phyloP scores from a whole-genome alignment of 345 rosid genomes.

The Eucalyptus victrix region DNA sequence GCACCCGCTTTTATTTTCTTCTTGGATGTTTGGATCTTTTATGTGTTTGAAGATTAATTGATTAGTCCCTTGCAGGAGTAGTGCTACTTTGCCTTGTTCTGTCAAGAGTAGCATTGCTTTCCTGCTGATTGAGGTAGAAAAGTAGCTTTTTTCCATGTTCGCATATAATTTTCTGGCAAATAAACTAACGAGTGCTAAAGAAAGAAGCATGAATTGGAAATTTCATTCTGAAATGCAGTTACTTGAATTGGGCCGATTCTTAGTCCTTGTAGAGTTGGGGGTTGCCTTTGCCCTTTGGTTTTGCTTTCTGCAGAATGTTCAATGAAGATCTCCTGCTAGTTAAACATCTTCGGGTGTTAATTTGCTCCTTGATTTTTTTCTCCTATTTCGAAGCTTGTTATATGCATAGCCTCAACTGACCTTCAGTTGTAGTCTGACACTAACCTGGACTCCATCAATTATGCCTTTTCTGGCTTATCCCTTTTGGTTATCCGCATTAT shows the following conservation, averaged over 20 bases:
- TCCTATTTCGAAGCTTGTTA: background rate
- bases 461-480: background rate
- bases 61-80: background rate
- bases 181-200: background rate
- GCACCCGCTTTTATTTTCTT: background rate
- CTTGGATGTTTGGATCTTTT: background rate
- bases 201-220: background rate
- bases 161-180: background rate
- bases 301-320: background rate
- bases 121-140: background rate
- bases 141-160: background rate
- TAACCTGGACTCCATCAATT: background rate
- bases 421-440: background rate
- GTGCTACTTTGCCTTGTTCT: background rate
- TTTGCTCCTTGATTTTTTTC: background rate
- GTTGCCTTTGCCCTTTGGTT: background rate
- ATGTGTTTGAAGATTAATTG: background rate
- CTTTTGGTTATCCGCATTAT: background rate
- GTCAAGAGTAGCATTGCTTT: background rate
- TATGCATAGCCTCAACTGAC: background rate
- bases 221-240: background rate
- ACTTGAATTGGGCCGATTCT: background rate
- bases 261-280: background rate
- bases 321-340: background rate
- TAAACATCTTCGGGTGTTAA: background rate